phyloP scores from a whole-genome alignment of 2,329 filamentous ascomycete genomes.

The Alternaria tenuissima region DNA sequence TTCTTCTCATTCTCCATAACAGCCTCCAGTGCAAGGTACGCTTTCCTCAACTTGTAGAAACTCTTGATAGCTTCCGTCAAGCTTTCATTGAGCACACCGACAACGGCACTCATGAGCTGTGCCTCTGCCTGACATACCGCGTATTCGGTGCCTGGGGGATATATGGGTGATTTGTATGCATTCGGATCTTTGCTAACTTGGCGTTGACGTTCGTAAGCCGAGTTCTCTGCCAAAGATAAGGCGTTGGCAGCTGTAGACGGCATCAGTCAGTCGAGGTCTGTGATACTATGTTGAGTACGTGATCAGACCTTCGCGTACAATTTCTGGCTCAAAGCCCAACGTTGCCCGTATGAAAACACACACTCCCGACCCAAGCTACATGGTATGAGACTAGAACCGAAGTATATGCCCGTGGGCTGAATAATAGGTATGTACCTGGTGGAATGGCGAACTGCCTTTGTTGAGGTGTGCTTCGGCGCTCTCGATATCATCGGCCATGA shows the following conservation, averaged over 20 bases:
- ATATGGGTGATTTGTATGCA: slow-evolving; percentile 69
- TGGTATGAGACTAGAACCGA: slow-evolving; percentile 26
- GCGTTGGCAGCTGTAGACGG: slow-evolving; percentile 68
- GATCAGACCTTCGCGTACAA: slow-evolving; percentile 77
- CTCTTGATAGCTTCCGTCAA: slow-evolving; percentile 89
- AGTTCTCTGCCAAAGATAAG: slow-evolving; percentile 77
- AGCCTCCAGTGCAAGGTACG: slow-evolving; percentile 80
- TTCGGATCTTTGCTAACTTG: slow-evolving; percentile 72
- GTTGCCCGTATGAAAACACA: slow-evolving; percentile 86
- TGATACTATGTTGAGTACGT: neutral
- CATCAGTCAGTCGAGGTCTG: slow-evolving; percentile 14
- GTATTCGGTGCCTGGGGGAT: slow-evolving; percentile 86
- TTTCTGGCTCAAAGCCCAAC: slow-evolving; percentile 88
- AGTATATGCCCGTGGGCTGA: neutral
- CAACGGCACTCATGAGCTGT: slow-evolving; percentile 87
- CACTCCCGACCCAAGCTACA: slow-evolving; percentile 77
- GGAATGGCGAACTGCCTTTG: slow-evolving; percentile 82
- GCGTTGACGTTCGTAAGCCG: slow-evolving; percentile 78
- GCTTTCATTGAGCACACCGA: slow-evolving; percentile 90
- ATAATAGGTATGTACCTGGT: slow-evolving; percentile 63
- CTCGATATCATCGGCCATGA: slow-evolving; percentile 91
- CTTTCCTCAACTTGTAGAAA: slow-evolving; percentile 92
- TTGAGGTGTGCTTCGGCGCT: slow-evolving; percentile 77
- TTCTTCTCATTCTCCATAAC: slow-evolving; percentile 79
- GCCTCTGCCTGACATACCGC: slow-evolving; percentile 83